Base-by-base conservation (phyloP, 2,329 filamentous ascomycete genomes). In the Knoxdaviesia capensis region DNA sequence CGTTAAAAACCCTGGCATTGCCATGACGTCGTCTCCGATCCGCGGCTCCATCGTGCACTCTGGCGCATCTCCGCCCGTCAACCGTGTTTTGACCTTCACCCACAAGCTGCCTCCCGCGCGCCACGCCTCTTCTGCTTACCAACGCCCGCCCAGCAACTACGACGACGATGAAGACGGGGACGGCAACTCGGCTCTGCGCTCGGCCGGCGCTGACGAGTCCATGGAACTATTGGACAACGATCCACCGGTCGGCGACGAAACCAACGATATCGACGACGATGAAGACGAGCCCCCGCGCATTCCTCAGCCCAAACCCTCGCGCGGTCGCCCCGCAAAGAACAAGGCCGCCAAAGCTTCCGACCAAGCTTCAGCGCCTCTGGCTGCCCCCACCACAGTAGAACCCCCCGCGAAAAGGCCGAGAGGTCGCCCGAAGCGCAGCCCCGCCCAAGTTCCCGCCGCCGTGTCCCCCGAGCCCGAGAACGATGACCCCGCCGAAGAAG, bases 1-100 rank as follows among this genome's bases (percentile, higher is more conserved):
- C 30, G 67, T 73, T 46, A 67, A 69, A 43, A 74, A 74, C 49
- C 73, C 70, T 5, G 68, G 68, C 39, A 56, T 77, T 42, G 68
- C 64, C 31, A 69, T 65, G 38, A 60, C 61, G 11, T 69, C 69
- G 8, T 72, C 66, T 10, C 65, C 69, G 0, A 53, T 56, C 7
- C 61, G 62, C 28, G 62, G 58, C n/a, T 56, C 59, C 2, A 47
- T 60, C 41, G 45, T 54, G 43, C 48, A 49, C 43, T 41, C 51
- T 46, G 43, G 49, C 45, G 6, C 20, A 20, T 20, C 20, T 20
- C 49, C 47, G 33, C 47, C 47, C 44, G 57, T 55, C 36, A 54
- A 55, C 9, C 55, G 55, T 29, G 53, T 56, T 8, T 53, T 53
- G 29, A 59, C 63, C 5, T 66, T 74, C 9, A 71, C 65, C 44